A percentile compares a stretch with the other conserved stretches of the same genome.
These are phyloP conservation scores for Candolleomyces efflorescens DNA, from an alignment of 768 basidiomycete genomes.

Conservation along the genomic window DNA sequence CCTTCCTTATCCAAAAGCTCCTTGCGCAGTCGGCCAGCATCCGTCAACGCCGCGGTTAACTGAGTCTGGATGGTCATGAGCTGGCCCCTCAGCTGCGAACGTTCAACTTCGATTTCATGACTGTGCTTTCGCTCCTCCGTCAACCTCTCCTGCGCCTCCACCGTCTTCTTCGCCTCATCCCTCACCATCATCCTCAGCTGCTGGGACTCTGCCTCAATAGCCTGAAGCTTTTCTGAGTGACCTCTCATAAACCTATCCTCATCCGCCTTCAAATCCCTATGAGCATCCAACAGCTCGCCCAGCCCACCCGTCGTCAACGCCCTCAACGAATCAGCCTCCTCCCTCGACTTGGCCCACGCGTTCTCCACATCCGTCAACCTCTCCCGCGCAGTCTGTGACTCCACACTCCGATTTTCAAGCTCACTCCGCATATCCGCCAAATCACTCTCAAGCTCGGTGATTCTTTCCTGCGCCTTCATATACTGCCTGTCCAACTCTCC, in stretches of 20 bases:
- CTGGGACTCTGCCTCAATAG: constrained; percentile 71
- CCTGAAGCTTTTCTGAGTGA: constrained; percentile 78
- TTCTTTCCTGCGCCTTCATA: constrained; percentile 64
- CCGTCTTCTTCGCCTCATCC: constrained; percentile 67
- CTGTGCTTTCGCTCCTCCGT: constrained; percentile 62
- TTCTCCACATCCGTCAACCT: constrained; percentile 81
- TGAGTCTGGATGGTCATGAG: constrained; percentile 70
- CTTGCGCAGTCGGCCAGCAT: constrained; percentile 65
- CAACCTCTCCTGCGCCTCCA: constrained; percentile 64
- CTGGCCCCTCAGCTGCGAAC: constrained; percentile 64
- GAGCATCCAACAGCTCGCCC: constrained; percentile 83
- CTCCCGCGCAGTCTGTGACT: constrained; percentile 64
- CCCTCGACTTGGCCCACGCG: constrained; percentile 86
- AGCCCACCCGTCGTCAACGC: constrained; percentile 83
- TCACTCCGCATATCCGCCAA: constrained; percentile 77
- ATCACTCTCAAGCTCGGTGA: constrained; percentile 69
- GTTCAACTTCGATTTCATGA: constrained; percentile 62
- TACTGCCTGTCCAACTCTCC: constrained; percentile 77
- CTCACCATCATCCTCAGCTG: constrained; percentile 78
- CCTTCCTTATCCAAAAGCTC: constrained; percentile 65
- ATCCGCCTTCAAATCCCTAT: constrained; percentile 79
- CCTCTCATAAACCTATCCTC: constrained; percentile 74
- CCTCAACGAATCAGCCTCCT: constrained; percentile 89
- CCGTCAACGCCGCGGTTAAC: constrained; percentile 61
- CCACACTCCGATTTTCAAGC: constrained; percentile 67